phyloP scores from a whole-genome alignment of 208 protist genomes.

The Leishmania mexicana region DNA sequence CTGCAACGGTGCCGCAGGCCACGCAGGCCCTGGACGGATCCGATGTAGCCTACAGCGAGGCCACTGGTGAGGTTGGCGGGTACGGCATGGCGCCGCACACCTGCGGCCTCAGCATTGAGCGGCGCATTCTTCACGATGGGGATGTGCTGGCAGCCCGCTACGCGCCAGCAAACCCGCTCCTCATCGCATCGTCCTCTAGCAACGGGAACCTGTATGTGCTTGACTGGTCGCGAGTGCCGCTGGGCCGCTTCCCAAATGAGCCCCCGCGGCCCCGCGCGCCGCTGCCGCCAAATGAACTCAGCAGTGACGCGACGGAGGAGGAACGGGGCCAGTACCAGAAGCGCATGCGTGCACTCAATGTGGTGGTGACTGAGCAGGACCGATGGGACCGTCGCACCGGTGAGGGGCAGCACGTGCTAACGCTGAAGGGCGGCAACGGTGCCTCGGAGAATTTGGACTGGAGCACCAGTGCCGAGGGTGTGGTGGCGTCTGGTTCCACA shows the following conservation, averaged over 20 bases:
- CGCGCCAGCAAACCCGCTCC: slow-evolving; percentile 86
- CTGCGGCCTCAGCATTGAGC: slow-evolving; percentile 71
- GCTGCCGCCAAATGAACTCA: slow-evolving; percentile 89
- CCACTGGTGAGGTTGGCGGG: slow-evolving; percentile 90
- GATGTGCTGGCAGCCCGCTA: slow-evolving; percentile 84
- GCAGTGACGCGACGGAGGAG: slow-evolving; percentile 68
- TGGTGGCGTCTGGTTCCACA: slow-evolving; percentile 61
- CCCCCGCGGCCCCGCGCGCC: slow-evolving; percentile 82
- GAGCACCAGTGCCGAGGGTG: slow-evolving; percentile 65
- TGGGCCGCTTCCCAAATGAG: slow-evolving; percentile 90
- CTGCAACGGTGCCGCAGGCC: slow-evolving; percentile 59
- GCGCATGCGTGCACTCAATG: slow-evolving; percentile 76
- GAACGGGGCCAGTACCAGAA: slow-evolving; percentile 77
- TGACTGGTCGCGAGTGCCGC: slow-evolving; percentile 88
- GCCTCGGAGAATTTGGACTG: slow-evolving; percentile 77
- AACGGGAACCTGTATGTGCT: slow-evolving; percentile 88
- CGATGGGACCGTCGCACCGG: slow-evolving; percentile 80
- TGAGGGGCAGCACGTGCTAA: slow-evolving; percentile 86
- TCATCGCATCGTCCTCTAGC: slow-evolving; percentile 77
- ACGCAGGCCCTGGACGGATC: slow-evolving; percentile 46
- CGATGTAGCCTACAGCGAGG: slow-evolving; percentile 67
- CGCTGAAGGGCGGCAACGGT: slow-evolving; percentile 54
- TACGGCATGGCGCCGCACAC: slow-evolving; percentile 83
- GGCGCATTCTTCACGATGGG: slow-evolving; percentile 86
- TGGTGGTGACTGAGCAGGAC: slow-evolving; percentile 78